Percentiles rank a stretch among this genome's conserved stretches.
phyloP scores from a whole-genome alignment of 1,284 basidiomycete genomes.

The Gymnopus androsaceus region DNA sequence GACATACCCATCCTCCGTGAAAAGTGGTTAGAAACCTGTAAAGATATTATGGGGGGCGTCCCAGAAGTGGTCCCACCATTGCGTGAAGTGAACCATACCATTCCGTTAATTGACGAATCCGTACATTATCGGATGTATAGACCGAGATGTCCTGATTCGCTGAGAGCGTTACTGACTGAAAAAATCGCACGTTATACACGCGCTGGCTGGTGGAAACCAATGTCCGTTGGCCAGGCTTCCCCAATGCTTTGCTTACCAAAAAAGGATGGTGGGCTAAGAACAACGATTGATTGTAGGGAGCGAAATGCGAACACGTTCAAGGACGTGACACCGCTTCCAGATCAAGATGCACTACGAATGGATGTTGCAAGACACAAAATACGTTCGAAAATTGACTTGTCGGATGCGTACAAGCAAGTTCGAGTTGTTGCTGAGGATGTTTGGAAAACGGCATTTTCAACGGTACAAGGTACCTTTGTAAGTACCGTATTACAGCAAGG shows the following conservation, averaged over 20 bases:
- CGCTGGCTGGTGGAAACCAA: slow-evolving; percentile 33
- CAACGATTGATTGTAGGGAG: slow-evolving; percentile 34
- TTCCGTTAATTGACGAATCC: slow-evolving; percentile 26
- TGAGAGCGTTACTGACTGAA: slow-evolving; percentile 25
- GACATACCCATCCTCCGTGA: slow-evolving; percentile 21
- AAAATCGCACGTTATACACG: slow-evolving; percentile 31
- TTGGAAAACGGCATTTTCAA: slow-evolving; percentile 15
- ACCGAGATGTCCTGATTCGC: slow-evolving; percentile 25
- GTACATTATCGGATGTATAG: slow-evolving; percentile 25
- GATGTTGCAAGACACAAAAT: slow-evolving; percentile 21
- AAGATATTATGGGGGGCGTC: slow-evolving; percentile 23
- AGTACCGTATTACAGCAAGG: slow-evolving; percentile 28
- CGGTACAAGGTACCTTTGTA: slow-evolving; percentile 7
- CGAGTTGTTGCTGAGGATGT: slow-evolving; percentile 9
- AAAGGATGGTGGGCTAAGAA: slow-evolving; percentile 32
- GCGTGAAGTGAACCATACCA: slow-evolving; percentile 28
- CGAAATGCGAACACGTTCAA: slow-evolving; percentile 40
- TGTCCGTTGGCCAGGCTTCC: slow-evolving; percentile 23
- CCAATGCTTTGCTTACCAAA: slow-evolving; percentile 39
- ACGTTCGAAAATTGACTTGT: slow-evolving; percentile 24
- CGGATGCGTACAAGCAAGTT: slow-evolving; percentile 28
- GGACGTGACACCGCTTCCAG: slow-evolving; percentile 33
- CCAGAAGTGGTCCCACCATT: slow-evolving; percentile 25
- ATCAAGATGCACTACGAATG: slow-evolving; percentile 20
- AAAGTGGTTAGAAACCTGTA: slow-evolving; percentile 18